Base-by-base conservation (phyloP, 192 early-diverging fungal genomes). In the Coemansia sp. region DNA sequence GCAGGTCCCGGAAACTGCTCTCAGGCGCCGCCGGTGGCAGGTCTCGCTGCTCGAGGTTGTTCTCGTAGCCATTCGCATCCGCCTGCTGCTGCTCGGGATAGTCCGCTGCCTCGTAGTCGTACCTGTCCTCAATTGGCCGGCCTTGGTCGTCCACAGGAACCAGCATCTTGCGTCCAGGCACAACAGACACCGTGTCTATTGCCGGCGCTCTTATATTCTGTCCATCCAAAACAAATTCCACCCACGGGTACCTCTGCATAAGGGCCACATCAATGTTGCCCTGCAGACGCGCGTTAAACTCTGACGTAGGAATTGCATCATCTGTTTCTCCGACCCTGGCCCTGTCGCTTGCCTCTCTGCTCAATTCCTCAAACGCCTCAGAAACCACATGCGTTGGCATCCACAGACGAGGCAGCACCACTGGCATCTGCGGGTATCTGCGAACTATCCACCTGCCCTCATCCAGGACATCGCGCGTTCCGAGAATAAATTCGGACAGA, bases 401-500 rank as follows among this genome's bases (percentile, higher is more conserved):
- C 42, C 72, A 78, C 33, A 71, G 52, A 2, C 69, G 60, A 36
- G 87, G 81, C 38, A 80, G 79, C 29, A 70, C 58, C 6, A 82
- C 65, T 11, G 83, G 73, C 10, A 90, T 30, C 79, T 85, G 84
- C 16, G 90, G 86, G 28, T 62, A 69, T 11, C 80, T 75, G 10
- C 72, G 74, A 33, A 86, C 69, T 3, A 84, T 76, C 77, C 87
- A 85, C 8, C 60, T 63, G 18, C 89, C 89, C 72, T 97, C 94
- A 68, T 98, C 95, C 10, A 88, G 85, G 11, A 83, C 67, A 61
- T 76, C 72, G 17, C 87, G 82, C 45, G 74, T 80, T 14, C 90
- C 92, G 64, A 96, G 87, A 73, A 99, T 83, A 71, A 97, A 97
- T 52, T 90, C 89, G 1, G 89, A 87, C 56, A 99, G 71, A 1